Evolutionary conservation across 208 protist genomes (phyloP), one percentile per base, ranked within the genome.

Genomic region (Leishmania guyanensis): DNA sequence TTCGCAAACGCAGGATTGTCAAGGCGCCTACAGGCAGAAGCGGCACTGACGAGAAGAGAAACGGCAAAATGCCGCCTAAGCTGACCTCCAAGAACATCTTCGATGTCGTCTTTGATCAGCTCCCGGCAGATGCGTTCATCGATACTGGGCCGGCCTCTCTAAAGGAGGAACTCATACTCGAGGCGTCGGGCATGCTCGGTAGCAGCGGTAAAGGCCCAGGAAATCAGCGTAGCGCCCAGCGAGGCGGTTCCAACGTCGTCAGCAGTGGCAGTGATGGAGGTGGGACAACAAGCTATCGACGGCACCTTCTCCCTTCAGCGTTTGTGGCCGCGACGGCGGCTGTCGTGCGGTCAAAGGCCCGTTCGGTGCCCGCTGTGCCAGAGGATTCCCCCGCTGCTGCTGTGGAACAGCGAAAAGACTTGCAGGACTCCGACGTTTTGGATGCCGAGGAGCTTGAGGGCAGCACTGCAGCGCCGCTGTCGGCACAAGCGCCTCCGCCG

Each of bases 61-160:
- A 26, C 2, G 50, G 4, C 10, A 71, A n/a, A 48, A 90, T 91
- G 85, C 88, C 80, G 39, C 82, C 84, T 1, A 91, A 81, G n/a
- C 69, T 90, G 10, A 88, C 83, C 1, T 92, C 89, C 2, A 90
- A 91, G 56, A 96, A 93, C 29, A 84, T 96, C 0, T 96, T 96
- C 79, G 92, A 96, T 72, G 90, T 86, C 16, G 78, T 96, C 50
- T 96, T 96, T 72, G 82, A 83, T 26, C 85, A 82, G 60, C 90
- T 96, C 39, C 92, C 92, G 0, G 88, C 88, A 0, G 85, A 92
- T 82, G 86, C 89, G 3, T 77, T 88, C 65, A 84, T 96, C 14
- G 81, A 96, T 80, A 89, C 87, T 14, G 90, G 90, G 20, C 86
- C 92, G 29, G 80, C 83, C 0, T 84, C 86, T 26, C 76, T 94